Conservation (phyloP, 2,329 filamentous ascomycete genomes). For the Pseudogymnoascus pannorum region DNA sequence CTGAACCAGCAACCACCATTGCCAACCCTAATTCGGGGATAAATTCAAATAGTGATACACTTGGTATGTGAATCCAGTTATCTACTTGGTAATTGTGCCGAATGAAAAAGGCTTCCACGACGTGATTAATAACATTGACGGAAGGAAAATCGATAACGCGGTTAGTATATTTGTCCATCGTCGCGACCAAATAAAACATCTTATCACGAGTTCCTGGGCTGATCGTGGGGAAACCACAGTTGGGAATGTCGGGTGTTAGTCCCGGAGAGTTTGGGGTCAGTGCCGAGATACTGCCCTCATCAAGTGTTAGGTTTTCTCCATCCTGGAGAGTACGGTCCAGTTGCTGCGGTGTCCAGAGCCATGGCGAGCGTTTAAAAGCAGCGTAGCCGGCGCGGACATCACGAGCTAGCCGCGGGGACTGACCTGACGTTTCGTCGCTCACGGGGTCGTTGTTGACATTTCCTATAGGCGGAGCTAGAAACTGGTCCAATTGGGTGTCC, state of each 20-base stretch:
- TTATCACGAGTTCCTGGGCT: not conserved
- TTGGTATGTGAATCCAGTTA: not conserved
- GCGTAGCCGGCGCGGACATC: constrained; percentile 16
- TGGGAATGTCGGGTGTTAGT: not conserved
- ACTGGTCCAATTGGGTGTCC: not conserved
- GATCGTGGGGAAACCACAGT: not conserved
- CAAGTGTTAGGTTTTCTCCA: constrained; percentile 15
- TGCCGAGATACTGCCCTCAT: constrained; percentile 18
- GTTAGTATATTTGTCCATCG: not conserved
- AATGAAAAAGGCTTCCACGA: constrained; percentile 5
- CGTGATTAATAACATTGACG: not conserved
- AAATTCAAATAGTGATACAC: not conserved
- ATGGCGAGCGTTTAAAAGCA: constrained; percentile 20
- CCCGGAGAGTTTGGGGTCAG: constrained; percentile 11
- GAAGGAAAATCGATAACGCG: not conserved
- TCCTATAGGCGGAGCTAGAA: not conserved
- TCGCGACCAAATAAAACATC: not conserved
- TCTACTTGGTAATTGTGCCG: not conserved
- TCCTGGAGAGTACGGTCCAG: constrained; percentile 16
- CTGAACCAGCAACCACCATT: not conserved
- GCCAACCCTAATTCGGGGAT: not conserved
- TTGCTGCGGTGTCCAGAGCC: constrained; percentile 17
- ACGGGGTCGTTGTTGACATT: not conserved
- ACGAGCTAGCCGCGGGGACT: not conserved
- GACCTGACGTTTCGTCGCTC: not conserved